Base-by-base conservation (phyloP, 116 monocot genomes). In the Trichopus zeylanicus region DNA sequence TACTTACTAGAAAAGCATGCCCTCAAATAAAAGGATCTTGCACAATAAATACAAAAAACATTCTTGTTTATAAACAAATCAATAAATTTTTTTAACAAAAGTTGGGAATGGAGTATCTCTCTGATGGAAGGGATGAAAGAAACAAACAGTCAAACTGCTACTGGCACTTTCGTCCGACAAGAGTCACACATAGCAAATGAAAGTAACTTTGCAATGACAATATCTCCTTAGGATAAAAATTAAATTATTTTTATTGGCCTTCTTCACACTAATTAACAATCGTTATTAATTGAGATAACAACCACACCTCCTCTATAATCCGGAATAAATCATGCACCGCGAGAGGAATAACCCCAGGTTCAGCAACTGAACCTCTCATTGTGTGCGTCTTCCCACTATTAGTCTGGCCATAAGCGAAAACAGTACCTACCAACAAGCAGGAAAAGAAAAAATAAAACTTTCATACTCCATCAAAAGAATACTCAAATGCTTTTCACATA, bases 391-490 rank as follows among this genome's bases (percentile, higher is more conserved):
- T 98, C 1, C 97, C 97, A 78, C 97, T 98, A 53, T 73, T 98
- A 5, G 97, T 98, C 62, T 98, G 97, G 23, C 97, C 91, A 76
- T 98, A 98, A 29, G 97, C 97, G 78, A 98, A 98, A 48, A 98
- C 91, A 7, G 97, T 98, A 52, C 97, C 97, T 98, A 54, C 61
- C 51, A 13, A 22, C 34, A 52, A 68, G 34, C 26, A 53, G 56
- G 26, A 23, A 16, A 11, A 26, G 10, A 26, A 48, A 15, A 37
- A 31, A 29, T 13, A 42, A 13, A 42, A 51, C 22, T 19, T 21
- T 56, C 15, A 38, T 19, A 22, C 20, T 29, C 8, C 4, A 19
- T 9, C 3, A 29, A 20, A 2, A 60, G n/a, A 63, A 54, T 27
- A 31, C 6, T 35, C 18, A 38, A 29, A 29, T 26, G 22, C 20